Conservation (phyloP, 83 land plant species). For the Thuja plicata region DNA sequence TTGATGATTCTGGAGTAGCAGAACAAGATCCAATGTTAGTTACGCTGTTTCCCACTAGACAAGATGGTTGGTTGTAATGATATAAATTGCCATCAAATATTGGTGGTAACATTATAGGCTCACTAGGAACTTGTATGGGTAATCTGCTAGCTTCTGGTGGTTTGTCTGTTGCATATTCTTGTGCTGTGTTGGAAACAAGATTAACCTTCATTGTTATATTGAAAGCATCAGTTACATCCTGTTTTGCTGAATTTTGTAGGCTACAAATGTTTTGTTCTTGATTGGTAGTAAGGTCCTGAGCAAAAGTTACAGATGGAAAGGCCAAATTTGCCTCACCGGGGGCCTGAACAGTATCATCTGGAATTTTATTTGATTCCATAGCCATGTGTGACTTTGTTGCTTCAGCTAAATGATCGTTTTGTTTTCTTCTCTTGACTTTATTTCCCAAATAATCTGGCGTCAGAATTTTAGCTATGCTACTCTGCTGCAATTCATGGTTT, state of each 20-base stretch:
- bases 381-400: not conserved
- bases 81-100: not conserved
- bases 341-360: not conserved
- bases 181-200: not conserved
- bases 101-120: not conserved
- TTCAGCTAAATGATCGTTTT: not conserved
- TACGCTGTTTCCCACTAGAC: not conserved
- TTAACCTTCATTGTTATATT: not conserved
- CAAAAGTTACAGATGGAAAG: not conserved
- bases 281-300: not conserved
- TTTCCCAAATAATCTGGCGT: not conserved
- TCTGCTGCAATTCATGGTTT: not conserved
- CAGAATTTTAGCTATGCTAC: not conserved
- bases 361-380: not conserved
- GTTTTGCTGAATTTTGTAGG: not conserved
- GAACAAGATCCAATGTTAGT: not conserved
- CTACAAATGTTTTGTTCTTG: not conserved
- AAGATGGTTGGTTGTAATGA: not conserved
- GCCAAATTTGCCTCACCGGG: not conserved
- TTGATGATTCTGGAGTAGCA: not conserved
- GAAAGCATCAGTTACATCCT: not conserved
- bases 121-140: not conserved
- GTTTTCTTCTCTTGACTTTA: not conserved
- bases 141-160: not conserved
- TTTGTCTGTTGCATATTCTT: not conserved